Conservation (phyloP, 371 early-diverging fungal species). For the Mortierella sp. region DNA sequence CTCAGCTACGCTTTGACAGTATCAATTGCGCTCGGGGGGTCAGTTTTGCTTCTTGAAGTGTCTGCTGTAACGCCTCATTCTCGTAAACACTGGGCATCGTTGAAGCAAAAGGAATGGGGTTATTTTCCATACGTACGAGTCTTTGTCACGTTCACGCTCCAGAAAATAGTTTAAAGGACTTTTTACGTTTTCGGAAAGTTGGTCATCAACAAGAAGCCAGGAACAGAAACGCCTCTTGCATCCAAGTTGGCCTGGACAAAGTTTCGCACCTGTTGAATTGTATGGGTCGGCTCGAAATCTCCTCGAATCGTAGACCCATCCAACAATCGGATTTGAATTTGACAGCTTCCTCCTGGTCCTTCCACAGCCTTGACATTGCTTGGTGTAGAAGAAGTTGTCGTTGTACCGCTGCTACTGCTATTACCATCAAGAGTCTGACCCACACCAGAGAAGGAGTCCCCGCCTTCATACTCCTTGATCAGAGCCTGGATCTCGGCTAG, state of each 20-base stretch:
- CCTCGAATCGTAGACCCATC: constrained; percentile 24
- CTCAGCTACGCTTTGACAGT: constrained; percentile 7
- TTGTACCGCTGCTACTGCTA: background rate
- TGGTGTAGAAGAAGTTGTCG: background rate
- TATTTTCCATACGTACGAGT: background rate
- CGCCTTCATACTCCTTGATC: constrained; percentile 25
- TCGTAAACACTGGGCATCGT: constrained; percentile 11
- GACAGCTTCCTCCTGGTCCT: constrained; percentile 26
- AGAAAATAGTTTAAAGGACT: too few species aligned
- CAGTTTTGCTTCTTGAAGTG: constrained; percentile 20
- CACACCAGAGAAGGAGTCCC: constrained; percentile 14
- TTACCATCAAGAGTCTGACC: constrained; percentile 21
- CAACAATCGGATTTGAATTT: constrained; percentile 26
- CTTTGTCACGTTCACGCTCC: background rate
- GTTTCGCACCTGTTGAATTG: constrained; percentile 12
- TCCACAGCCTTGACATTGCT: constrained; percentile 1
- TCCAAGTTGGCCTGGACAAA: constrained; percentile 31
- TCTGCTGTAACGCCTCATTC: constrained; percentile 16
- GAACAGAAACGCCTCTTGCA: constrained; percentile 9
- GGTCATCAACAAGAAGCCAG: constrained; percentile 24
- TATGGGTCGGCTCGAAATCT: constrained; percentile 21
- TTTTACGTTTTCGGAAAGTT: constrained; percentile 20
- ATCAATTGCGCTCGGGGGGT: constrained; percentile 31
- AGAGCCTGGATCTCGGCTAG: constrained; percentile 11
- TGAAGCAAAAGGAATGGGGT: too few species aligned